Base-by-base conservation (phyloP, 139 green algal genomes). In the Yamagishiella unicocca region DNA sequence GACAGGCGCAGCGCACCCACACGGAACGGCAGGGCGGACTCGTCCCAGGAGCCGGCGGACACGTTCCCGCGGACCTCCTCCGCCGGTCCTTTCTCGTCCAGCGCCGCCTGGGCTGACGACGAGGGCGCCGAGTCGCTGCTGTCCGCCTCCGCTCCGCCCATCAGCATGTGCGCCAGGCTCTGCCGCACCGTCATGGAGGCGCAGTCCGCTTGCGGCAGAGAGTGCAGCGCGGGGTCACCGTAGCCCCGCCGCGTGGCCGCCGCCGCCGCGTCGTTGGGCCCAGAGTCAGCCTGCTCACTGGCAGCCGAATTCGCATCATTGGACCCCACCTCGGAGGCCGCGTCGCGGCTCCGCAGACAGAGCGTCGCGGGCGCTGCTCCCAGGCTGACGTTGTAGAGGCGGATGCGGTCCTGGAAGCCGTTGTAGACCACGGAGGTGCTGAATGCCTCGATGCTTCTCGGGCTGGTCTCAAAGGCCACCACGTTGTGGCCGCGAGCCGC, bases 391-490 rank as follows among this genome's bases (percentile, higher is more conserved):
- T 93, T 89, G 37, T 90, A 85, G 7, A 95, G 53, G 27, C 89
- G 55, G 4, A 97, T 87, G 4, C 94, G 83, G 33, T 91, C 70
- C 31, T 93, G 42, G 53, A 98, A 97, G 31, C 93, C 93, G 85
- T 97, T 98, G 86, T 94, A 93, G 2, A 66, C 67, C 24, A 97
- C 83, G 73, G 85, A 91, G 33, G 91, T 86, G 29, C 91, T 87
- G 33, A 98, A 89, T 5, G 95, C 90, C 35, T 87, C 83, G 29
- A 95, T 64, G 76, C 89, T 94, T 73, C 61, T 71, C 7, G 84
- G 71, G 8, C 89, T 87, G n/a, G 91, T 70, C 91, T 98, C 96
- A 87, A 97, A 95, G 17, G 96, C 95, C 33, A 96, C 84, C 25
- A 95, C 96, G 6, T 53, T 53, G 79, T 97, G 93, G 12, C 94